phyloP scores from a whole-genome alignment of 1,139 yeast genomes.

The Ashbya aceris region DNA sequence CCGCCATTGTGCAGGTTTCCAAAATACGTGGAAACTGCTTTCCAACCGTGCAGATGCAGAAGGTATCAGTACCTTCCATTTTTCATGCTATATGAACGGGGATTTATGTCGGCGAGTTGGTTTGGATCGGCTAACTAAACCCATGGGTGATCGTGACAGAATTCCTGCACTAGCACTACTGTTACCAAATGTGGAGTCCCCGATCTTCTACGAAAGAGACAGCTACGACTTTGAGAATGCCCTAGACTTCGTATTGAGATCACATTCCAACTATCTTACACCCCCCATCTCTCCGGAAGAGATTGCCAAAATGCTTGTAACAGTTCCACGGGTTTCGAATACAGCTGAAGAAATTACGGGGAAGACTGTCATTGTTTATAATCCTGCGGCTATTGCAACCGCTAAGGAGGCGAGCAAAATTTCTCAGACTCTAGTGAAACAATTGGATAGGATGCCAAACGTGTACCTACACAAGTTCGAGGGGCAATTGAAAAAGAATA shows the following conservation, averaged over 20 bases:
- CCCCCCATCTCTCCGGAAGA: slow-evolving; percentile 28
- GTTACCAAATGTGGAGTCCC: slow-evolving; percentile 25
- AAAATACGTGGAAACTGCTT: slow-evolving; percentile 48
- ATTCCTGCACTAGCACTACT: slow-evolving; percentile 33
- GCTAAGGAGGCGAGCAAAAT: too few relatives aligned
- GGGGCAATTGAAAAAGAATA: too few relatives aligned
- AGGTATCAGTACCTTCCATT: slow-evolving; percentile 44
- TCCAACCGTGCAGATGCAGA: slow-evolving; percentile 38
- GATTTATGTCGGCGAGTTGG: slow-evolving; percentile 46
- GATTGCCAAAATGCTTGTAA: slow-evolving; percentile 9
- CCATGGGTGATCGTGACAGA: slow-evolving; percentile 15
- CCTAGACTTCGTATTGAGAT: slow-evolving; percentile 33
- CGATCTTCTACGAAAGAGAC: too few relatives aligned
- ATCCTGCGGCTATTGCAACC: too few relatives aligned
- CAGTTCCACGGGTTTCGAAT: too few relatives aligned
- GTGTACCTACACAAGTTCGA: too few relatives aligned
- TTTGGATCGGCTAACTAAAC: slow-evolving; percentile 27
- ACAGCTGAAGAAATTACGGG: too few relatives aligned
- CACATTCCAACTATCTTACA: slow-evolving; percentile 29
- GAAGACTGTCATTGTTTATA: too few relatives aligned
- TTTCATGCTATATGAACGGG: slow-evolving; percentile 44
- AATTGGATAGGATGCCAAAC: too few relatives aligned
- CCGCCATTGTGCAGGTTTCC: slow-evolving; percentile 41
- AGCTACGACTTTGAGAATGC: slow-evolving; percentile 4
- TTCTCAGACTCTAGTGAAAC: too few relatives aligned